Conservation (phyloP, 768 basidiomycete species). For the Suillus alpinus region DNA sequence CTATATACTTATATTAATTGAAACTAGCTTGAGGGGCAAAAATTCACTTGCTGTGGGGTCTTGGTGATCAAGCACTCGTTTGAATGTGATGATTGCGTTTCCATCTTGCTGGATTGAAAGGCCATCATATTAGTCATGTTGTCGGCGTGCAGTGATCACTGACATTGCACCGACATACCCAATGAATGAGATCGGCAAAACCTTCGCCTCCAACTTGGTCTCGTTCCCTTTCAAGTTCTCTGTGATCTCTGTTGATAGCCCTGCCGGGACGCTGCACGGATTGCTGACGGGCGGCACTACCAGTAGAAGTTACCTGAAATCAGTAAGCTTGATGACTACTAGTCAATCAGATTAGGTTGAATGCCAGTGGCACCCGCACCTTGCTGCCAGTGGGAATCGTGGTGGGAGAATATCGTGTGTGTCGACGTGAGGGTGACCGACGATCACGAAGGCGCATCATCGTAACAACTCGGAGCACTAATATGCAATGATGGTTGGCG, state of each 20-base stretch:
- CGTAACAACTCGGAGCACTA: neutral
- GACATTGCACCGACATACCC: too few species aligned
- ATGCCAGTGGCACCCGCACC: neutral
- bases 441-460: neutral
- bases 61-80: neutral
- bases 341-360: neutral
- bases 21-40: too few species aligned
- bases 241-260: neutral
- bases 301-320: neutral
- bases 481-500: neutral
- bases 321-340: neutral
- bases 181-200: neutral
- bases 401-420: neutral
- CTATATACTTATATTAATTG: neutral
- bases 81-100: neutral
- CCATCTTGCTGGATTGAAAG: neutral
- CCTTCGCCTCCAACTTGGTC: neutral
- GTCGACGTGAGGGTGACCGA: neutral
- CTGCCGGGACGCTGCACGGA: neutral
- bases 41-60: neutral
- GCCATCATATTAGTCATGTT: neutral
- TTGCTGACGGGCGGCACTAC: neutral
- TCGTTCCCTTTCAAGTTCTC: neutral
- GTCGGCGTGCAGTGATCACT: too few species aligned
- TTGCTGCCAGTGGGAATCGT: neutral